These are phyloP conservation scores for Phanerochaete sordida DNA, from an alignment of 768 basidiomycete genomes.

Conservation along the genomic window DNA sequence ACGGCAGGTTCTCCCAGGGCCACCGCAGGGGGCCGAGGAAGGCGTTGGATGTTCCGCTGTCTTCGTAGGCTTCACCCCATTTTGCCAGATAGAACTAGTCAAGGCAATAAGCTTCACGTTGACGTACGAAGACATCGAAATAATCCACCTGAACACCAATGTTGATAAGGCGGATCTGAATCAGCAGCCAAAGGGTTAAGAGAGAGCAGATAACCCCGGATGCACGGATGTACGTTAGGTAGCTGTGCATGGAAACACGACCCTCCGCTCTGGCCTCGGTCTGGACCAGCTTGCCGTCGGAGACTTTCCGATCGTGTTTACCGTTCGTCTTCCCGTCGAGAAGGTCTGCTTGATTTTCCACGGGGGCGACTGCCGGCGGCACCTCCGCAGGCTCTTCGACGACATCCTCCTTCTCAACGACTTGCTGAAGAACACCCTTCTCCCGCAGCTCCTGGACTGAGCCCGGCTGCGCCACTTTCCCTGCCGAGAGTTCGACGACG, in stretches of 20 bases:
- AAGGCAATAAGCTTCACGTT: background rate
- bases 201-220: conserved; percentile 56
- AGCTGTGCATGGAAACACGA: conserved; percentile 54
- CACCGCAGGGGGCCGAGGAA: background rate
- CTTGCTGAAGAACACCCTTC: conserved; percentile 38
- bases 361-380: conserved; percentile 9
- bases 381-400: conserved; percentile 7
- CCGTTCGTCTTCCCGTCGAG: conserved; percentile 3
- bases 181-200: conserved; percentile 46
- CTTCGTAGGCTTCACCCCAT: conserved; percentile 68
- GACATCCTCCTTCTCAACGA: conserved; percentile 35
- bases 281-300: conserved; percentile 54
- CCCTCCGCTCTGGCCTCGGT: conserved; percentile 67
- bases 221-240: conserved; percentile 60
- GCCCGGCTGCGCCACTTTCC: conserved; percentile 47
- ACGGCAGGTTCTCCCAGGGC: conserved; percentile 48
- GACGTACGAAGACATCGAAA: background rate
- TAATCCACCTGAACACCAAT: conserved; percentile 52
- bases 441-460: conserved; percentile 44
- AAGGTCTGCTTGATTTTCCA: conserved; percentile 35
- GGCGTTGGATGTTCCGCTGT: conserved; percentile 16
- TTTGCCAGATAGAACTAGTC: conserved; percentile 58
- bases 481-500: conserved; percentile 57
- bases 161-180: conserved; percentile 52
- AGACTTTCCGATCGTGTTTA: background rate